These are phyloP conservation scores for Aurifilum marmelostoma DNA, from an alignment of 2,329 filamentous ascomycete species.

Conservation along the genomic window DNA sequence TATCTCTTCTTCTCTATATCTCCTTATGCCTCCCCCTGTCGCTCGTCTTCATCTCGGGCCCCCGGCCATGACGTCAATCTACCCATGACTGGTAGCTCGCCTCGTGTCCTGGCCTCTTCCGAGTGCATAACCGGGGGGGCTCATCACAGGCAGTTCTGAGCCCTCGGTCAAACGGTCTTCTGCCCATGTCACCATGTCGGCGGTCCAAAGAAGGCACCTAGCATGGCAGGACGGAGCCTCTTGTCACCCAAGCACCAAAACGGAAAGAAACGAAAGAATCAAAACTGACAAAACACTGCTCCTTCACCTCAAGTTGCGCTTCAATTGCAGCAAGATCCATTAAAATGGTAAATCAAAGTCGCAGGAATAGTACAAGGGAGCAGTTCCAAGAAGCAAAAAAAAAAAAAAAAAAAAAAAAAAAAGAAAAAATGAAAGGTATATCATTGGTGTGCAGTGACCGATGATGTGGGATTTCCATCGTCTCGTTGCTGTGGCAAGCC, in stretches of 20 bases:
- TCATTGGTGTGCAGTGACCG: slow-evolving; percentile 18
- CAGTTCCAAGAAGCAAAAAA: slow-evolving; percentile 16
- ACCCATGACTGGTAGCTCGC: background rate
- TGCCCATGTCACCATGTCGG: background rate
- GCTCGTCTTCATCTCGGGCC: background rate
- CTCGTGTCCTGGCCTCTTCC: background rate
- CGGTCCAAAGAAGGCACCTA: background rate
- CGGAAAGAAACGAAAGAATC: background rate
- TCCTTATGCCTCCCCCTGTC: background rate
- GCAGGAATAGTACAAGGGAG: slow-evolving; percentile 20
- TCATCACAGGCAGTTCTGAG: background rate
- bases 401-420: background rate
- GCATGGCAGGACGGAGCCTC: background rate
- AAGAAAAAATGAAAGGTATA: background rate
- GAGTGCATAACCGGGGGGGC: background rate
- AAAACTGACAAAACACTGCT: background rate
- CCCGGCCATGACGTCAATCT: background rate
- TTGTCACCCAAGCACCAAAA: background rate
- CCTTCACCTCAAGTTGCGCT: background rate
- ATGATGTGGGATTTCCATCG: slow-evolving; percentile 17
- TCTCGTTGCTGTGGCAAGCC: slow-evolving; percentile 17
- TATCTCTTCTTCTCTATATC: background rate
- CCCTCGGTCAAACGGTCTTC: background rate
- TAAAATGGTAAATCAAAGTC: slow-evolving; percentile 21
- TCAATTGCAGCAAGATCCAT: slow-evolving; percentile 10